Evolutionary conservation across 768 basidiomycete genomes (phyloP).

Genomic region (Lactarius hatsudake): DNA sequence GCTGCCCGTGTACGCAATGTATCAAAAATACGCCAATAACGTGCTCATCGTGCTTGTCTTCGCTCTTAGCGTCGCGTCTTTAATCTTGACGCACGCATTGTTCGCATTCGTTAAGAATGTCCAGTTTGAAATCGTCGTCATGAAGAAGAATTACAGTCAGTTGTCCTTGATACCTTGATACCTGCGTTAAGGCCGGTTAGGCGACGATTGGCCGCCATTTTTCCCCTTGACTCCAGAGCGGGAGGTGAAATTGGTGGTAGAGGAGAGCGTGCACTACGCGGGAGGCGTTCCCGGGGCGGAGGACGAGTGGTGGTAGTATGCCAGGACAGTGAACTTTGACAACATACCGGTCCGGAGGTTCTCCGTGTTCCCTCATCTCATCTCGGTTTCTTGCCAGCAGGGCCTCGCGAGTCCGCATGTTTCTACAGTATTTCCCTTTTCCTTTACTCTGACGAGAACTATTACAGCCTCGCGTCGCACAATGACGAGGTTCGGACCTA

Average conservation of each 20-base stretch:
- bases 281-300: not conserved
- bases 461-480: not conserved
- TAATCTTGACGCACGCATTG: not conserved
- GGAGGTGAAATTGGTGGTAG: slow-evolving; percentile 11
- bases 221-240: not conserved
- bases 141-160: slow-evolving; percentile 11
- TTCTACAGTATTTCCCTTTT: not conserved
- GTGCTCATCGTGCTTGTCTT: not conserved
- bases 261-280: slow-evolving; percentile 6
- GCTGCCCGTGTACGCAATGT: not conserved
- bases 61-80: slow-evolving; percentile 5
- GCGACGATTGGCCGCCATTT: slow-evolving; percentile 8
- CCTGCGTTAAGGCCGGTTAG: too few species aligned
- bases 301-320: not conserved
- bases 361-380: too few species aligned
- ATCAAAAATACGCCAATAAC: not conserved
- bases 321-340: not conserved
- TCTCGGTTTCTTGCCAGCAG: too few species aligned
- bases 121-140: not conserved
- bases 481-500: not conserved
- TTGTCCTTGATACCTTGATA: not conserved
- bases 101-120: slow-evolving; percentile 1
- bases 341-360: not conserved
- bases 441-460: not conserved
- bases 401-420: not conserved